A percentile compares a stretch with the other conserved stretches of the same genome.
Conservation (phyloP, 2,329 filamentous ascomycete species). For the Bipolaris bicolor region DNA sequence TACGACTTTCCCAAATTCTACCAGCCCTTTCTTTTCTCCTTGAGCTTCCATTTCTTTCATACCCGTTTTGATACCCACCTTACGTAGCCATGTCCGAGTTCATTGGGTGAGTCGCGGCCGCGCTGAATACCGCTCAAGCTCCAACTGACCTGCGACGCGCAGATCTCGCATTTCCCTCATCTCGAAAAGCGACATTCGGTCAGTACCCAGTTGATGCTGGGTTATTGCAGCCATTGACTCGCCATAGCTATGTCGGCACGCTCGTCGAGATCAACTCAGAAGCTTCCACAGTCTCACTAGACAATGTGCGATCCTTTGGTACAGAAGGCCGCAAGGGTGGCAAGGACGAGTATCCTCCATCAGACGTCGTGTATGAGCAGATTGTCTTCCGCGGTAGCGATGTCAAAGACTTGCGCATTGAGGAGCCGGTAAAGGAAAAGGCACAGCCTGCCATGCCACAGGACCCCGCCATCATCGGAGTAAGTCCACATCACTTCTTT, state of each 20-base stretch:
- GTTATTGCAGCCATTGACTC: slow-evolving; percentile 28
- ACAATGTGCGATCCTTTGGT: slow-evolving; percentile 93
- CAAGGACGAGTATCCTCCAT: slow-evolving; percentile 81
- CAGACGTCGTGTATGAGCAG: slow-evolving; percentile 93
- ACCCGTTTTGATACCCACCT: slow-evolving; percentile 36
- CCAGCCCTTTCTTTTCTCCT: slow-evolving; percentile 27
- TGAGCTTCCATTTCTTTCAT: slow-evolving; percentile 30
- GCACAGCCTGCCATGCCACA: slow-evolving; percentile 82
- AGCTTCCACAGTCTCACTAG: slow-evolving; percentile 92
- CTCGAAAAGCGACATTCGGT: slow-evolving; percentile 97
- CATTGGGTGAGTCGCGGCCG: slow-evolving; percentile 60
- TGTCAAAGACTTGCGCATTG: slow-evolving; percentile 96
- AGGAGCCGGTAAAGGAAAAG: slow-evolving; percentile 74
- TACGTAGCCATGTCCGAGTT: slow-evolving; percentile 62
- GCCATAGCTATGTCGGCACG: slow-evolving; percentile 84
- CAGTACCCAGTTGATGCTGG: slow-evolving; percentile 49
- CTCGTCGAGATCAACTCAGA: slow-evolving; percentile 98
- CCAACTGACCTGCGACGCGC: slow-evolving; percentile 43
- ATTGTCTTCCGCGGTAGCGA: slow-evolving; percentile 98
- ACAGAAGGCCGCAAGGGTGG: slow-evolving; percentile 88
- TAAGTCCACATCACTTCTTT: slow-evolving; percentile 65
- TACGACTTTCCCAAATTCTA: slow-evolving; percentile 28
- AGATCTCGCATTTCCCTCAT: slow-evolving; percentile 95
- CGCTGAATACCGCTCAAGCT: slow-evolving; percentile 43
- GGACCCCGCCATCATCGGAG: slow-evolving; percentile 94